Percentiles rank a stretch among this genome's conserved stretches.
Conservation (phyloP, 441 rosid genomes). For the Populus hybrid region DNA sequence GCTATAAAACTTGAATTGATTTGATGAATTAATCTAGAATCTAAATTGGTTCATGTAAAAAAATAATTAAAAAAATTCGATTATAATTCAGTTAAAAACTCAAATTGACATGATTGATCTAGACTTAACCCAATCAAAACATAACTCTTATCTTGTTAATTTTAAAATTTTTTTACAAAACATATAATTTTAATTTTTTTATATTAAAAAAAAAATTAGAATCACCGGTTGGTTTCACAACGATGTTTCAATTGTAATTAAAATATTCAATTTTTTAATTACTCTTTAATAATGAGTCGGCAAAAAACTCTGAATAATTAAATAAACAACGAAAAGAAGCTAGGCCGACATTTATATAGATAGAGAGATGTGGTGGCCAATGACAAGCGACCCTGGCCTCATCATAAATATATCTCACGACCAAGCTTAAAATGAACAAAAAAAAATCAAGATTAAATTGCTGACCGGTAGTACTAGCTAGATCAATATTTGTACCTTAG, state of each 20-base stretch:
- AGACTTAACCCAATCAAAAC: fast-evolving
- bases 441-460: neutral
- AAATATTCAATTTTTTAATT: no score
- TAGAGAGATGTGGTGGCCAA: neutral
- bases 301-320: neutral
- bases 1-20: no score
- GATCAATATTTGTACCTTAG: neutral
- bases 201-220: no score
- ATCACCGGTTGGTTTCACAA: no score
- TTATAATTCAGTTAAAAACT: no score
- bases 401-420: neutral
- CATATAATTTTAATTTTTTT: no score
- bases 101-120: fast-evolving
- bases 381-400: neutral
- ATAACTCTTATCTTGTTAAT: no score
- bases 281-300: neutral
- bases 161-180: no score
- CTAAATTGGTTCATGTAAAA: fast-evolving
- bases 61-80: no score
- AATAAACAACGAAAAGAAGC: no score
- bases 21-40: fast-evolving
- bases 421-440: neutral
- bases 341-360: neutral
- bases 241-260: neutral
- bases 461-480: neutral